Evolutionary conservation across 495 filamentous ascomycete species (phyloP), one percentile per base, ranked within the genome.

Genomic region (Haplographium delicatum): DNA sequence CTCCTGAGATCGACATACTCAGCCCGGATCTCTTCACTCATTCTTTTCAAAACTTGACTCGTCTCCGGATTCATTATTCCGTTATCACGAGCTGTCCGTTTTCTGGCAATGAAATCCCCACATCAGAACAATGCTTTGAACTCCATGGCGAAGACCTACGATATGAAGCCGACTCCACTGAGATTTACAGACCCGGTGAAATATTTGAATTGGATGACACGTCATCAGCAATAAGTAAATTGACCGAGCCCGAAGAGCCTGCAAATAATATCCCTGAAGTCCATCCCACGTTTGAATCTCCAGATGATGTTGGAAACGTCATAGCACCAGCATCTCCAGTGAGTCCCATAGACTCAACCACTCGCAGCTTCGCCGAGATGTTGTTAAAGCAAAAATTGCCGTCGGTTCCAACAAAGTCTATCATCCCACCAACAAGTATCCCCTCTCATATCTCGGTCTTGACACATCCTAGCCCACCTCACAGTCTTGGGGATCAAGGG

Each of bases 41-140:
- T 48, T 73, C 74, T 5, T 68, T 69, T 16, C 64, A 72, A 3
- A 67, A 68, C 7, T 46, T 85, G 45, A 73, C 69, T 5, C 81
- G 75, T 48, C 54, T 85, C 9, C 68, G 81, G 27, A 70, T 79
- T 7, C 72, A 84, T 58, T 77, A 83, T 65, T 67, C 68, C 7
- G 56, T 83, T 15, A 61, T 82, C 30, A 83, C 80, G 1, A 62
- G 72, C 26, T 65, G 75, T 38, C 64, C 68, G 1, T 71, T 69
- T 6, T 43, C 54, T n/a, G 69, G 62, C 31, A 63, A 68, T 13
- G 43, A 57, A 23, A 45, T 47, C 24, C 45, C 62, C 1, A 44
- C 57, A 7, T 42, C 50, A 26, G 61, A 58, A 4, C 60, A 67
- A 18, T 56, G 53, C 16, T 56, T 56, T 46, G 53, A 56, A 30